Evolutionary conservation across 192 early-diverging fungal genomes (phyloP).

Genomic region (Backusella mclennaniae): DNA sequence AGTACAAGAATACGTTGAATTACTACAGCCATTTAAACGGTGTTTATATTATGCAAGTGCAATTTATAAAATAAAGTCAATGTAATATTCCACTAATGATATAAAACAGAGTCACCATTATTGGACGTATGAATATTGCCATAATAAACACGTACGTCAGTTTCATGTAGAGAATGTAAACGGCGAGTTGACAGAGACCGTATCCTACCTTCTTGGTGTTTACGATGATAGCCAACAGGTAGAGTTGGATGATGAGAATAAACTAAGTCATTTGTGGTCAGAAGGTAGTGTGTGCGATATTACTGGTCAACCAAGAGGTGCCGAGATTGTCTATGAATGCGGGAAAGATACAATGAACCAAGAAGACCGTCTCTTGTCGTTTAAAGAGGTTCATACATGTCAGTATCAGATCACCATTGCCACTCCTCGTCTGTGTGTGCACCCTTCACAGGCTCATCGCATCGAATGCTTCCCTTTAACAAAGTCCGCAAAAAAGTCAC

Average conservation of each 20-base stretch:
- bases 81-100: background rate
- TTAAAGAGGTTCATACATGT: slow-evolving; percentile 69
- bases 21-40: slow-evolving; percentile 46
- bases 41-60: slow-evolving; percentile 46
- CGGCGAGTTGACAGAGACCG: background rate
- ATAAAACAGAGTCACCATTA: slow-evolving; percentile 41
- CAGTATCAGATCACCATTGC: slow-evolving; percentile 75
- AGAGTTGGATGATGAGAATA: slow-evolving; percentile 47
- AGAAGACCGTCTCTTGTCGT: slow-evolving; percentile 58
- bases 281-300: slow-evolving; percentile 75
- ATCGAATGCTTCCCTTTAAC: slow-evolving; percentile 56
- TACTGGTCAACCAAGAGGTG: slow-evolving; percentile 60
- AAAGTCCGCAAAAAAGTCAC: background rate
- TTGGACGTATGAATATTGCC: slow-evolving; percentile 91
- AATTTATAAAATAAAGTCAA: background rate
- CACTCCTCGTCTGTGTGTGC: slow-evolving; percentile 68
- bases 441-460: slow-evolving; percentile 44
- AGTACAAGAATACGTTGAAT: slow-evolving; percentile 40
- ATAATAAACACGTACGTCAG: slow-evolving; percentile 38
- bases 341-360: background rate
- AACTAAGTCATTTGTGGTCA: slow-evolving; percentile 68
- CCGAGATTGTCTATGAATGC: slow-evolving; percentile 55
- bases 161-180: slow-evolving; percentile 22
- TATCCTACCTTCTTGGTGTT: slow-evolving; percentile 13
- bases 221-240: background rate